Conservation (phyloP, 2,329 filamentous ascomycete genomes). For the Ascochyta clinopodiicola region DNA sequence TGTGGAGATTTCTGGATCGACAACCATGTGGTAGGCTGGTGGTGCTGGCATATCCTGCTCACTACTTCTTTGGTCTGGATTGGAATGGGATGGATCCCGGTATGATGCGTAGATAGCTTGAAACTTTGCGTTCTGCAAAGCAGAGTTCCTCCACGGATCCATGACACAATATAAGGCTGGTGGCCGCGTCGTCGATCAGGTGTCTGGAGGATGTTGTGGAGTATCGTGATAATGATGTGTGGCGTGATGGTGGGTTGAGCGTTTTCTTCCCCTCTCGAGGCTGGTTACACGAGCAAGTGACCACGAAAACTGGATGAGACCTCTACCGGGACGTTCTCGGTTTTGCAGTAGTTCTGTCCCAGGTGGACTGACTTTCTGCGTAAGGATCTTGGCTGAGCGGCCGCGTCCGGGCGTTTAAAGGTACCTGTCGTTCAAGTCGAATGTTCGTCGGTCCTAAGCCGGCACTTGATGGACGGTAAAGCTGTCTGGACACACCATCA, state of each 20-base stretch:
- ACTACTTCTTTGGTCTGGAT: neutral
- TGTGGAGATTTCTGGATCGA: constrained; percentile 29
- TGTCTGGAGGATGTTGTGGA: constrained; percentile 15
- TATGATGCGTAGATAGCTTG: constrained; percentile 18
- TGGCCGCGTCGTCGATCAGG: constrained; percentile 13
- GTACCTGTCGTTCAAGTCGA: constrained; percentile 1
- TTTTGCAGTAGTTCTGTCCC: neutral
- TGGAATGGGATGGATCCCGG: constrained; percentile 5
- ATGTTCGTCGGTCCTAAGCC: constrained; percentile 4
- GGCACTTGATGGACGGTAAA: constrained; percentile 7
- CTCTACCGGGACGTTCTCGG: constrained; percentile 27
- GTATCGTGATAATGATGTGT: constrained; percentile 30
- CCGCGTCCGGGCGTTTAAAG: neutral
- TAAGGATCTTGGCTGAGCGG: neutral
- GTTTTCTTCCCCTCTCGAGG: neutral
- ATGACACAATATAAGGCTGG: constrained; percentile 18
- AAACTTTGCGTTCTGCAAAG: constrained; percentile 31
- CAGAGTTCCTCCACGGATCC: constrained; percentile 30
- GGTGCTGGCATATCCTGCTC: constrained; percentile 29
- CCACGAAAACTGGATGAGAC: constrained; percentile 26
- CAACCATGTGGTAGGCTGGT: constrained; percentile 41
- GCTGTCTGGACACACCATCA: constrained; percentile 11
- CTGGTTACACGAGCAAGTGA: constrained; percentile 31
- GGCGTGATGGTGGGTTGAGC: constrained; percentile 44
- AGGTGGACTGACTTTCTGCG: constrained; percentile 15